Percentiles rank a stretch among this genome's conserved stretches.
Conservation (phyloP, 768 basidiomycete species). For the Suillus fuscotomentosus region DNA sequence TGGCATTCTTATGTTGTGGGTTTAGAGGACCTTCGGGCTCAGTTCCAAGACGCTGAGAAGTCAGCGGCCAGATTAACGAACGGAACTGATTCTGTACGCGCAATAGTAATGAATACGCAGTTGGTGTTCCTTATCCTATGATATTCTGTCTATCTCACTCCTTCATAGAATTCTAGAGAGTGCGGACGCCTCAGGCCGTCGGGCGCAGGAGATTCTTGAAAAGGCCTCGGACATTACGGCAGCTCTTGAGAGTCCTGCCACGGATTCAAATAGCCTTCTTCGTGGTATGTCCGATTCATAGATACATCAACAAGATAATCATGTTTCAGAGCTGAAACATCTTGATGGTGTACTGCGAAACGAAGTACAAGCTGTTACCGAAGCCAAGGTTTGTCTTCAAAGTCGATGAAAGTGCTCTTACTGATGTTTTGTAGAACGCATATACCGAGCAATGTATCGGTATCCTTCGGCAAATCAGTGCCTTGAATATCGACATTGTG, state of each 20-base stretch:
- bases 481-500: constrained; percentile 79
- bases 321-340: constrained; percentile 55
- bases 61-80: constrained; percentile 52
- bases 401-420: constrained; percentile 5
- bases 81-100: constrained; percentile 59
- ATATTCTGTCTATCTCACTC: not conserved
- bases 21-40: constrained; percentile 56
- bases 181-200: constrained; percentile 50
- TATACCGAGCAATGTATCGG: constrained; percentile 67
- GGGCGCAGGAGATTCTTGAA: constrained; percentile 60
- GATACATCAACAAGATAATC: constrained; percentile 1
- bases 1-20: not conserved
- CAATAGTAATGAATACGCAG: constrained; percentile 38
- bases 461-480: constrained; percentile 72
- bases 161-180: constrained; percentile 55
- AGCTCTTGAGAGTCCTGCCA: constrained; percentile 53
- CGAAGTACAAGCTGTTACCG: constrained; percentile 57
- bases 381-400: constrained; percentile 45
- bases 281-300: constrained; percentile 41
- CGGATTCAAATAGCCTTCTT: constrained; percentile 48
- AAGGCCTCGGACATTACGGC: constrained; percentile 51
- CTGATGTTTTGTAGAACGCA: constrained; percentile 52
- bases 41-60: constrained; percentile 54
- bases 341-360: constrained; percentile 59
- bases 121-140: not conserved